Conservation (phyloP, 345 rosid genomes). For the Iberis pinnata region DNA sequence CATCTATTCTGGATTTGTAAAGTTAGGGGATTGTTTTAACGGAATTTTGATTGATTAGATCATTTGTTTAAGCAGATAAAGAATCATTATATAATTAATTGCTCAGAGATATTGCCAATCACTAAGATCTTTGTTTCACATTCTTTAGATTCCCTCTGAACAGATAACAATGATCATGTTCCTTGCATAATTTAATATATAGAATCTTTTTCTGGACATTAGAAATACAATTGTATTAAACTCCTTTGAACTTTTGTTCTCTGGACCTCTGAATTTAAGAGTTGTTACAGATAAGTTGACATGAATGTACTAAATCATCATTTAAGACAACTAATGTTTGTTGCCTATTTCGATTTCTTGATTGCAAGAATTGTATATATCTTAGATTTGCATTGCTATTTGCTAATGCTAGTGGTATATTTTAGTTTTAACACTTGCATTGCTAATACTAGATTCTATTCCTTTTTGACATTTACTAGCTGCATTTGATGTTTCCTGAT, state of each 20-base stretch:
- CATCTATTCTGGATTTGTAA: neutral
- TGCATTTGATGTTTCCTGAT: slow-evolving; percentile 10
- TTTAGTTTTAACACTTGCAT: neutral
- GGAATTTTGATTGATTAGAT: slow-evolving; percentile 14
- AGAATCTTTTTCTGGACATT: neutral
- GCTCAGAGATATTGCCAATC: slow-evolving; percentile 9
- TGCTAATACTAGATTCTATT: neutral
- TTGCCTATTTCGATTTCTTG: neutral
- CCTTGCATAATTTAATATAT: neutral
- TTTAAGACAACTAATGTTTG: slow-evolving; percentile 1
- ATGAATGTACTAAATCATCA: neutral
- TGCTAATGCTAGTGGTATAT: no score
- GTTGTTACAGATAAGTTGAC: neutral
- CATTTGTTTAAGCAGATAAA: slow-evolving; percentile 11
- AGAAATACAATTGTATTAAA: neutral
- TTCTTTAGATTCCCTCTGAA: slow-evolving; percentile 1
- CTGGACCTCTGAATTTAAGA: no score
- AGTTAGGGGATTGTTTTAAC: neutral
- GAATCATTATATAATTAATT: neutral
- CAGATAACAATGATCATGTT: slow-evolving; percentile 14
- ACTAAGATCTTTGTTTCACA: slow-evolving; percentile 10
- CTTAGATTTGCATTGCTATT: neutral
- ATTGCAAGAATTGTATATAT: neutral
- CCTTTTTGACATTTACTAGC: neutral
- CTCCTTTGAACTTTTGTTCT: neutral